phyloP scores from a whole-genome alignment of 345 rosid genomes.

The Citropsis articulata region DNA sequence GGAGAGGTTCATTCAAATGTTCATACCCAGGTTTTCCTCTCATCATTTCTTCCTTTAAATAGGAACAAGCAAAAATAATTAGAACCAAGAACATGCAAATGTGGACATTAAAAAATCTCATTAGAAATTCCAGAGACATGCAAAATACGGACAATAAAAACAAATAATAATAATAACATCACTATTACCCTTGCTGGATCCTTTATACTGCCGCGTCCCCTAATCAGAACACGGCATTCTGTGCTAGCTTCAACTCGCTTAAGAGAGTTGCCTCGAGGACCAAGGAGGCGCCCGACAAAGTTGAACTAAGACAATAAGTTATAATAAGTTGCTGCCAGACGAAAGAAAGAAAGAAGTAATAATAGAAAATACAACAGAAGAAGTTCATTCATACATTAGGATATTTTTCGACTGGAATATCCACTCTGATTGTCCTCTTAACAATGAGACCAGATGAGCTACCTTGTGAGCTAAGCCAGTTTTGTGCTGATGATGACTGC shows the following conservation, averaged over 20 bases:
- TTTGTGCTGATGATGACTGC: constrained; percentile 61
- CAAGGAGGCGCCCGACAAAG: constrained; percentile 98
- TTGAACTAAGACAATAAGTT: constrained; percentile 62
- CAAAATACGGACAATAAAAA: background rate
- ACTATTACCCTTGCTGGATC: constrained; percentile 72
- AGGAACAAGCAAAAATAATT: background rate
- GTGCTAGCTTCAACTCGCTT: constrained; percentile 97
- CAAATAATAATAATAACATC: background rate
- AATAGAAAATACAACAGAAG: background rate
- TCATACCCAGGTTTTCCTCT: constrained; percentile 97
- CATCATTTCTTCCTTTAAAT: constrained; percentile 83
- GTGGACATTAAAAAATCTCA: background rate
- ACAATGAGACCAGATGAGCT: constrained; percentile 85
- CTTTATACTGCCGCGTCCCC: constrained; percentile 95
- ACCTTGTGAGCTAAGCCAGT: constrained; percentile 75
- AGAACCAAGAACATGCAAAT: background rate
- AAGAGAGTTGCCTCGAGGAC: constrained; percentile 96
- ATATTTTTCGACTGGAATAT: constrained; percentile 85
- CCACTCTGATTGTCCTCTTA: constrained; percentile 83
- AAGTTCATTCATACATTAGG: constrained; percentile 61
- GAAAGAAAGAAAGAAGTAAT: background rate
- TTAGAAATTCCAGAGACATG: background rate
- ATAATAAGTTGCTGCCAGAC: constrained; percentile 15
- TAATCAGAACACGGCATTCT: constrained; percentile 85
- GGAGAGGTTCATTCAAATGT: constrained; percentile 93